Evolutionary conservation across 257 asterid species (phyloP).

Genomic region (Leptodermis oblonga): DNA sequence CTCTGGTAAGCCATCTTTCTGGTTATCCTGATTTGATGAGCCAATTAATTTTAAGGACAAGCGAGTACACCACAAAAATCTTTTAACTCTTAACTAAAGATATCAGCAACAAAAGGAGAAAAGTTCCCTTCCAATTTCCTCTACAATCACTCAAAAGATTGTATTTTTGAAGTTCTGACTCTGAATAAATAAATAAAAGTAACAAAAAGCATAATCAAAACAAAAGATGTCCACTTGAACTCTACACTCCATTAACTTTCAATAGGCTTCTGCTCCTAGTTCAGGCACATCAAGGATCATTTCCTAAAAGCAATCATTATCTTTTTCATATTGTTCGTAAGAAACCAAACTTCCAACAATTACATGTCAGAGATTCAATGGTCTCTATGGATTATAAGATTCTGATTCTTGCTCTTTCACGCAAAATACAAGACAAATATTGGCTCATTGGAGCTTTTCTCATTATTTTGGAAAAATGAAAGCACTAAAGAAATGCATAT

Average conservation of each 20-base stretch:
- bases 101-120: not conserved
- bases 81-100: not conserved
- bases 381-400: not conserved
- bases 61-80: not conserved
- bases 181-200: not conserved
- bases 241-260: not conserved
- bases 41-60: not conserved
- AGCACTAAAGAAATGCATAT: not conserved
- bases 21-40: constrained; percentile 33
- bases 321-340: not conserved
- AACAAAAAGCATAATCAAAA: not conserved
- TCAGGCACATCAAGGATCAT: not conserved
- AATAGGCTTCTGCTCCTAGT: constrained; percentile 2
- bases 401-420: not conserved
- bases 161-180: not conserved
- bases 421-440: not conserved
- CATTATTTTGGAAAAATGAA: not conserved
- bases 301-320: not conserved
- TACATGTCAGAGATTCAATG: not conserved
- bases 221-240: not conserved
- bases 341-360: not conserved
- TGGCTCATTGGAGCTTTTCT: not conserved
- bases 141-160: not conserved
- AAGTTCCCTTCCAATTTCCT: not conserved
- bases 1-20: constrained; percentile 50